These are phyloP conservation scores for Brassica balearica DNA, from an alignment of 441 rosid genomes.

Conservation along the genomic window DNA sequence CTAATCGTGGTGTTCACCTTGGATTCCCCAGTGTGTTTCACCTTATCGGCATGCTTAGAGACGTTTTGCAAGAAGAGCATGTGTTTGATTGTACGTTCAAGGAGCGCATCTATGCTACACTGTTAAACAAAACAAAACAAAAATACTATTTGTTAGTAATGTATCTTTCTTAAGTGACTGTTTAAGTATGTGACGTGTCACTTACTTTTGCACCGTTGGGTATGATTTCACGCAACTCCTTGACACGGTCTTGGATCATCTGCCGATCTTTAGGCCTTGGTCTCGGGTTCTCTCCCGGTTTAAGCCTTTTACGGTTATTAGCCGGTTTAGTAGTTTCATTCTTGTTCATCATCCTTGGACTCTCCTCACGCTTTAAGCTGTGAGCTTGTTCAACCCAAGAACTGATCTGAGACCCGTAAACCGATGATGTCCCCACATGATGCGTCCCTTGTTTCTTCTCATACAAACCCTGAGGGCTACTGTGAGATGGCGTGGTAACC, in stretches of 20 bases:
- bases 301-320: constrained; percentile 76
- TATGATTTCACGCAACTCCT: constrained; percentile 94
- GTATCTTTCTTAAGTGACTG: background rate
- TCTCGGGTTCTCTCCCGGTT: constrained; percentile 92
- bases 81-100: constrained; percentile 92
- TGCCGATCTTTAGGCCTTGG: constrained; percentile 99
- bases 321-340: constrained; percentile 64
- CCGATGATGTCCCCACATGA: constrained; percentile 50
- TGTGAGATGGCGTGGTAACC: constrained; percentile 51
- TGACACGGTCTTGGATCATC: constrained; percentile 97
- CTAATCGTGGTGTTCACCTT: constrained; percentile 55
- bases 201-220: constrained; percentile 91
- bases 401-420: constrained; percentile 76
- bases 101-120: constrained; percentile 96
- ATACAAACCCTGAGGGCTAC: constrained; percentile 46
- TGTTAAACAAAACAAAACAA: constrained; percentile 47
- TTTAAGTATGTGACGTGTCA: background rate
- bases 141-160: constrained; percentile 10
- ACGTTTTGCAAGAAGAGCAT: constrained; percentile 99
- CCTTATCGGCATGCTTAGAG: constrained; percentile 91
- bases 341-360: constrained; percentile 72
- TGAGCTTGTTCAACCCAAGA: constrained; percentile 85
- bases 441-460: too few species aligned
- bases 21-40: constrained; percentile 81
- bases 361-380: constrained; percentile 55